phyloP scores from a whole-genome alignment of 768 basidiomycete genomes.

The Macrolepiota dolichaula region DNA sequence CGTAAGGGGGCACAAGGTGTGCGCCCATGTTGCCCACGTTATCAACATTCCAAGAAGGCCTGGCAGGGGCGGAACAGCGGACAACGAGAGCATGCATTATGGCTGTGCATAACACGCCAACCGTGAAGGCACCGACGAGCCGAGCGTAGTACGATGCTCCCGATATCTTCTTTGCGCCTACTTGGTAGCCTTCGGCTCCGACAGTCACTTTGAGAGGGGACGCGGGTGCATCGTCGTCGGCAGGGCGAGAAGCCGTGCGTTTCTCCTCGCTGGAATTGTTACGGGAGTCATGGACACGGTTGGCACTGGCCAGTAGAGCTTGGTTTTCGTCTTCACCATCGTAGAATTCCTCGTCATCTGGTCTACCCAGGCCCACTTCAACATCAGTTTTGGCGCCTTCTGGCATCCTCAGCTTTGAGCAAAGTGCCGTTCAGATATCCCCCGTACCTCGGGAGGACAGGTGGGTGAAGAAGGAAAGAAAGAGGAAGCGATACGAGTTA shows the following conservation, averaged over 20 bases:
- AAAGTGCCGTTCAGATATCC: neutral
- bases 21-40: neutral
- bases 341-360: conserved; percentile 7
- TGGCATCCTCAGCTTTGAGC: neutral
- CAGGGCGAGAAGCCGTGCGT: neutral
- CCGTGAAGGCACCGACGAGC: conserved; percentile 7
- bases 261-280: neutral
- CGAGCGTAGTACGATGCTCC: conserved; percentile 1
- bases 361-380: neutral
- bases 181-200: neutral
- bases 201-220: neutral
- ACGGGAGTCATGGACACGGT: neutral
- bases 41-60: neutral
- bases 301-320: neutral
- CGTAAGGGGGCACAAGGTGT: conserved; percentile 56
- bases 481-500: neutral
- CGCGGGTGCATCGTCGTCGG: neutral
- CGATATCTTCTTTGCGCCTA: conserved; percentile 4
- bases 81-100: conserved; percentile 4
- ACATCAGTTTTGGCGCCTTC: neutral
- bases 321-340: conserved; percentile 5
- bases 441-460: neutral
- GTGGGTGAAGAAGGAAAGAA: neutral
- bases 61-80: neutral
- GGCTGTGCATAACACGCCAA: conserved; percentile 9